phyloP scores from a whole-genome alignment of 805 yeast genomes.

The Pichia thaimueangensis region DNA sequence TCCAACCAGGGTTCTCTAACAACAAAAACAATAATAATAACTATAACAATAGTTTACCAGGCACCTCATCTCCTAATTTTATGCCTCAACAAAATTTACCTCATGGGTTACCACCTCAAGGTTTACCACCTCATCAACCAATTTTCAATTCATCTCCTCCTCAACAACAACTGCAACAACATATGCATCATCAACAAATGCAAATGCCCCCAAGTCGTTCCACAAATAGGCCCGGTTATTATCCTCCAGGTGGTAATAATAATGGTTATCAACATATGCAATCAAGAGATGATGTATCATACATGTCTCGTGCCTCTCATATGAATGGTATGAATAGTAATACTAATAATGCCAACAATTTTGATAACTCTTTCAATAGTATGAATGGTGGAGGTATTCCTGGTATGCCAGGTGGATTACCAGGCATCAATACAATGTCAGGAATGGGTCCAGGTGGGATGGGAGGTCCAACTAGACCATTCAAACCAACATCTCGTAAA shows the following conservation, averaged over 20 bases:
- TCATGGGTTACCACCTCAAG: constrained; percentile 31
- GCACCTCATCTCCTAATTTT: constrained; percentile 25
- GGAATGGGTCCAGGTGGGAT: constrained; percentile 4
- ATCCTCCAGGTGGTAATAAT: constrained; percentile 1
- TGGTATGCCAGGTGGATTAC: not conserved
- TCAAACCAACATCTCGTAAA: constrained; percentile 40
- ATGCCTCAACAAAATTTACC: constrained; percentile 27
- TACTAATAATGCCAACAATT: too few species aligned
- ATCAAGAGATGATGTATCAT: constrained; percentile 21
- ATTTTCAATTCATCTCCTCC: constrained; percentile 20
- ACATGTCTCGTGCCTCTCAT: constrained; percentile 13
- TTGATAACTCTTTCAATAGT: constrained; percentile 13
- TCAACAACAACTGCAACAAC: constrained; percentile 12
- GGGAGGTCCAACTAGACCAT: constrained; percentile 19
- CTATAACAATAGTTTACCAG: constrained; percentile 6
- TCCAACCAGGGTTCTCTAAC: constrained; percentile 18
- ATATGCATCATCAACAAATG: too few species aligned
- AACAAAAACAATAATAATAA: too few species aligned
- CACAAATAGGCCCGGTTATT: not conserved
- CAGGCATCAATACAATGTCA: not conserved
- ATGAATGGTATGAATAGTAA: constrained; percentile 4
- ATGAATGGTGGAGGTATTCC: constrained; percentile 1
- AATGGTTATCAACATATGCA: constrained; percentile 6
- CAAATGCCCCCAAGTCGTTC: constrained; percentile 9
- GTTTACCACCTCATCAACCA: constrained; percentile 27